phyloP scores from a whole-genome alignment of 139 green algal genomes.

The Picochlorum sp. region DNA sequence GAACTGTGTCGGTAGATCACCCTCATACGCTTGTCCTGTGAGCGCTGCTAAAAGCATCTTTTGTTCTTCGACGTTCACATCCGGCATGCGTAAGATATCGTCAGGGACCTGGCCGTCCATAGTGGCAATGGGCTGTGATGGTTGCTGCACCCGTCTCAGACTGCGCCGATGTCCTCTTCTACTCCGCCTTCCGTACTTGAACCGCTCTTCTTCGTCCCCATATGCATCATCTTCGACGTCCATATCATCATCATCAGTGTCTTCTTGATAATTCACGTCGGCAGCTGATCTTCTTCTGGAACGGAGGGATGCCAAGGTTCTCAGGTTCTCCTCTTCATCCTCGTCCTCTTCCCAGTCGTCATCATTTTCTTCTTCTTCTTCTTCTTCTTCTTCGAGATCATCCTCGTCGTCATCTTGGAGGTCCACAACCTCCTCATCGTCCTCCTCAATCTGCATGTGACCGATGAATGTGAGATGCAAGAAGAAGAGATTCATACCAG shows the following conservation, averaged over 20 bases:
- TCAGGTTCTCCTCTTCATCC: neutral
- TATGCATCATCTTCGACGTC: neutral
- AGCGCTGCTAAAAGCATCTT: constrained; percentile 31
- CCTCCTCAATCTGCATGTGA: too few species aligned
- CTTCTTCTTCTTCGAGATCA: neutral
- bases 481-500: too few species aligned
- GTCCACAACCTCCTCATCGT: too few species aligned
- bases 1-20: constrained; percentile 12
- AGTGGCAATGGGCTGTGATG: too few species aligned
- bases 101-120: neutral
- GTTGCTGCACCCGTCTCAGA: neutral
- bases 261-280: neutral
- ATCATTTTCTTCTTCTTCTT: neutral
- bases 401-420: too few species aligned
- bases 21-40: constrained; percentile 21
- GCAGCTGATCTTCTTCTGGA: neutral
- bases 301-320: neutral
- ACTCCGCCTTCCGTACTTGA: constrained; percentile 3
- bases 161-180: constrained; percentile 1
- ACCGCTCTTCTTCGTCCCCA: neutral
- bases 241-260: constrained; percentile 7
- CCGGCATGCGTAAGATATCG: constrained; percentile 4
- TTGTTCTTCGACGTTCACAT: constrained; percentile 36
- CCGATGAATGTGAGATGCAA: too few species aligned
- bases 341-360: neutral